Conservation (phyloP, 306 rosid species). For the Trifolium repens region DNA sequence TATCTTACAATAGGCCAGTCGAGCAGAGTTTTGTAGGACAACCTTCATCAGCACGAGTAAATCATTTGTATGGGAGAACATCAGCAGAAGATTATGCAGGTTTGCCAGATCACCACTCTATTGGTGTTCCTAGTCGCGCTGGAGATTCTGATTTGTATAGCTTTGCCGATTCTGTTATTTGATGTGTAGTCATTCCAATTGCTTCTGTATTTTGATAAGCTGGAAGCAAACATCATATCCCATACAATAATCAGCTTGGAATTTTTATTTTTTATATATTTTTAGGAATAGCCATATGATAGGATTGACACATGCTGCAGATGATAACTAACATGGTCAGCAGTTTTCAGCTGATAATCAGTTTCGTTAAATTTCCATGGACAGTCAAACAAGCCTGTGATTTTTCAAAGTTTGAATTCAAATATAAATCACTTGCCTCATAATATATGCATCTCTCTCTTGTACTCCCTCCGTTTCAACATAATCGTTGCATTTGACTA, state of each 20-base stretch:
- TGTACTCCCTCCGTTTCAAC: too few species aligned
- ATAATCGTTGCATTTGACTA: too few species aligned
- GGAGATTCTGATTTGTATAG: constrained; percentile 61
- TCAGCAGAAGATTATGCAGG: constrained; percentile 44
- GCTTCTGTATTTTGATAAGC: constrained; percentile 16
- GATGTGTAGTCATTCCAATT: constrained; percentile 42
- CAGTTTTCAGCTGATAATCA: background rate
- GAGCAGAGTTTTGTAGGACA: constrained; percentile 48
- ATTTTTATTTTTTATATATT: background rate
- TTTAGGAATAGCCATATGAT: constrained; percentile 30
- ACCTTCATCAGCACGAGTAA: constrained; percentile 40
- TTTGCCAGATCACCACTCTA: constrained; percentile 43
- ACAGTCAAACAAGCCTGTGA: background rate
- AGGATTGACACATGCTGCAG: constrained; percentile 26
- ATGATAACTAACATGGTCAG: background rate
- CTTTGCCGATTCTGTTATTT: constrained; percentile 61
- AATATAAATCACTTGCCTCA: background rate
- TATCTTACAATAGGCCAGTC: constrained; percentile 44
- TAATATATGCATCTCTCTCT: background rate
- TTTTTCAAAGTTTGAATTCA: background rate
- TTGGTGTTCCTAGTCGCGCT: constrained; percentile 32
- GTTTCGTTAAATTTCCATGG: background rate
- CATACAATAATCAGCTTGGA: background rate
- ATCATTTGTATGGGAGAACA: constrained; percentile 43
- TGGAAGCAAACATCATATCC: constrained; percentile 21